Base-by-base conservation (phyloP, 805 yeast genomes). In the Pichia gijzeniarum region DNA sequence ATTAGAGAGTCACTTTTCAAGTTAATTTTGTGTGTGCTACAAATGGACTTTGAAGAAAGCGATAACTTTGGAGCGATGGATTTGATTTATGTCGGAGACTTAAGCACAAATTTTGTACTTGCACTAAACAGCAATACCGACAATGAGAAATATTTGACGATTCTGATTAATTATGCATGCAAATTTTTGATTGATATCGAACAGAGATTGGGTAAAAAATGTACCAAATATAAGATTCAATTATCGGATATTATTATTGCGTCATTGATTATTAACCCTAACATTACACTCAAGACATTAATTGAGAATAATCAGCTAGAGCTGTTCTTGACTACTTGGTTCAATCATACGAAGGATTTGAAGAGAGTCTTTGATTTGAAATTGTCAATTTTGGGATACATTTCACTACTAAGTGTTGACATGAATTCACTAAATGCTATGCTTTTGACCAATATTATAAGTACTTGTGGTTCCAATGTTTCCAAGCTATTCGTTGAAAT, bases 311-410 rank as follows among this genome's bases (percentile, higher is more conserved):
- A 70, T 16, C 68, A 70, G 39, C 59, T 79, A 5, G 71, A 72
- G 31, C 54, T 65, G 13, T 77, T 86, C 54, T 76, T 90, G 55
- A 70, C 70, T 21, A 60, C 70, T 43, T 88, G 96, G 96, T 76
- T 84, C 56, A 68, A 72, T 18, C 54, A 71, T 9, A 65, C 79
- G 34, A 74, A 80, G 4, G 65, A 68, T 22, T 72, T 83, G 53
- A 72, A 73, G 19, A 70, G 95, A 48, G 95, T 87, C 2, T 85
- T 75, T 56, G 98, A 91, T 63, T 71, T 87, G 61, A 90, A 89
- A 63, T 64, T 91, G 36, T 78, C 86, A 1, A 68, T 78, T 2
- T 63, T 91, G 52, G 95, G 93, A 0, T 59, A 84, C 19, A 62
- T 90, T 47, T 69, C 78, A 10, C 48, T 86, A 56, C 22, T 61